phyloP scores from a whole-genome alignment of 1,284 basidiomycete species.

The Sanghuangporus baumii region DNA sequence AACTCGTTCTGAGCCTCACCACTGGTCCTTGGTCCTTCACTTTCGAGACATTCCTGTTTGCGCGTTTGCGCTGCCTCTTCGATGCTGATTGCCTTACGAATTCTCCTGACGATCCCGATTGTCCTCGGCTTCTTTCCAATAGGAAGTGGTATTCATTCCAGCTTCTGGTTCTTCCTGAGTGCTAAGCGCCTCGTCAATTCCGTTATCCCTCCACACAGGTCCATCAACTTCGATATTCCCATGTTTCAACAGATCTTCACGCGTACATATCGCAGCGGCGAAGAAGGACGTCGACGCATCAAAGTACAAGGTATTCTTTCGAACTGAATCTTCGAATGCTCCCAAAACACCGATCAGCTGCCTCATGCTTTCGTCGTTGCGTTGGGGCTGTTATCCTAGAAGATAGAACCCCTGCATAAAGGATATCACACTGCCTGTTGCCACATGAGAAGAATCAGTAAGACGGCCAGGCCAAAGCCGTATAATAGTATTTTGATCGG shows the following conservation, averaged over 20 bases:
- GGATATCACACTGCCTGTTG: neutral
- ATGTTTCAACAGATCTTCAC: constrained; percentile 5
- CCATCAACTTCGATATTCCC: neutral
- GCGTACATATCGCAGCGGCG: constrained; percentile 13
- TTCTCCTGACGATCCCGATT: constrained; percentile 11
- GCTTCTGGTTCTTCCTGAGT: constrained; percentile 10
- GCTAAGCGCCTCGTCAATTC: constrained; percentile 19
- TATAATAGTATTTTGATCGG: constrained; percentile 12
- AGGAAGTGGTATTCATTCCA: neutral
- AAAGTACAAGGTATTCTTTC: constrained; percentile 19
- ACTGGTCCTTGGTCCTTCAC: constrained; percentile 11
- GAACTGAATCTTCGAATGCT: constrained; percentile 20
- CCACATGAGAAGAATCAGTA: constrained; percentile 9
- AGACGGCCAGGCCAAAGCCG: constrained; percentile 23
- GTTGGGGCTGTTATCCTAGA: constrained; percentile 15
- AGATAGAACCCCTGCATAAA: constrained; percentile 23
- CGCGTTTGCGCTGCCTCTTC: constrained; percentile 5
- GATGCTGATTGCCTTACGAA: constrained; percentile 4
- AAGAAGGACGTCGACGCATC: constrained; percentile 20
- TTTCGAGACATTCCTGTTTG: neutral
- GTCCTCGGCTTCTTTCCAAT: constrained; percentile 1
- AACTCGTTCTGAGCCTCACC: constrained; percentile 19
- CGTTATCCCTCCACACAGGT: constrained; percentile 18
- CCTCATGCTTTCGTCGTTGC: constrained; percentile 4
- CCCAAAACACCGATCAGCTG: constrained; percentile 15